phyloP scores from a whole-genome alignment of 805 yeast genomes.

The Hanseniaspora taiwanica region DNA sequence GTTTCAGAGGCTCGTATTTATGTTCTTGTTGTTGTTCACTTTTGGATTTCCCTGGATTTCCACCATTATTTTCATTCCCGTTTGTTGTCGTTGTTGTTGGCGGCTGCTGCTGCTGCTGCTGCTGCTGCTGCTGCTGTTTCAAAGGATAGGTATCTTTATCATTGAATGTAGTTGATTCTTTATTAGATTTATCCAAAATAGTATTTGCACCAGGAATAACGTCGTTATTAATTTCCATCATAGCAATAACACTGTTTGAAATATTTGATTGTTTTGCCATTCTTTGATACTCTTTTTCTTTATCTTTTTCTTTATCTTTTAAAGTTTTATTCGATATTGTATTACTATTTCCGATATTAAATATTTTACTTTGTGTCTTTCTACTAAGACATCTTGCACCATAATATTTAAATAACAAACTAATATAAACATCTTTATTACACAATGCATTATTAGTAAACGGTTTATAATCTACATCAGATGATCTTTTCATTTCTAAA shows the following conservation, averaged over 20 bases:
- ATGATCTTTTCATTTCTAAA: constrained; percentile 6
- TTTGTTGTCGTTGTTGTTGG: neutral
- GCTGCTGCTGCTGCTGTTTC: too few relatives aligned
- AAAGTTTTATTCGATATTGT: too few relatives aligned
- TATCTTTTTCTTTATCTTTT: too few relatives aligned
- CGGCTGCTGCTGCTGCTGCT: too few relatives aligned
- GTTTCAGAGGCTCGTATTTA: neutral
- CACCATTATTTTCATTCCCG: too few relatives aligned
- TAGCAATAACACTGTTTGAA: constrained; percentile 4
- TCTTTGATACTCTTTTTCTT: constrained; percentile 3
- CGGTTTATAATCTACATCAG: constrained; percentile 4
- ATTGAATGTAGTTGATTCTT: constrained; percentile 1
- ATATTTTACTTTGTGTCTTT: constrained; percentile 2
- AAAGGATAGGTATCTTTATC: too few relatives aligned
- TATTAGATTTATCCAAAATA: constrained; percentile 5
- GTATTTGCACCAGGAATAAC: constrained; percentile 5
- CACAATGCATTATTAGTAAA: constrained; percentile 3
- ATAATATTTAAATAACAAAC: constrained; percentile 5
- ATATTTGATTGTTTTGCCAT: constrained; percentile 5
- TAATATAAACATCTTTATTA: constrained; percentile 2
- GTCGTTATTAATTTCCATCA: constrained; percentile 6
- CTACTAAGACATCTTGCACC: constrained; percentile 5
- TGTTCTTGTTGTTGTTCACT: neutral
- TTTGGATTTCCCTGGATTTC: neutral
- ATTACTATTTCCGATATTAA: too few relatives aligned